Base-by-base conservation (phyloP, 495 filamentous ascomycete genomes). In the Aspergillus incahuasiensis region DNA sequence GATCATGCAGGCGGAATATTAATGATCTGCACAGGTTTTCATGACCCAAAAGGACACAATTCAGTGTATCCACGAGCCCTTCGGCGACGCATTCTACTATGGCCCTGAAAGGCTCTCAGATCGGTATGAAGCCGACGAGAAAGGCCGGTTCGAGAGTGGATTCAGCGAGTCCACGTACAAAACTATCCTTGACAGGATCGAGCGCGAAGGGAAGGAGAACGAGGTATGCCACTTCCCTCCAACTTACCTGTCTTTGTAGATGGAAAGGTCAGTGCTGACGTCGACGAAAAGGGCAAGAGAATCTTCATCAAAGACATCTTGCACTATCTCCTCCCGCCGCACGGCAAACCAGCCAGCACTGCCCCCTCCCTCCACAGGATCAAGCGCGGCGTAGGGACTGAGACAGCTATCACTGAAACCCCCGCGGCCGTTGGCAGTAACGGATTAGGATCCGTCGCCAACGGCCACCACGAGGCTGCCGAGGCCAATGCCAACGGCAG, bases 241-340 rank as follows among this genome's bases (percentile, higher is more conserved):
- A 35, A n/a, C n/a, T n/a, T 16, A 15, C 18, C 8, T 15, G 18
- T 12, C 22, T 34, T 45, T 52, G 46, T 43, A 49, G 56, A 66
- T 46, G 21, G 13, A 6, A n/a, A n/a, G n/a, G n/a, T 13, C 45
- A 32, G 25, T 61, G 69, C 74, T 79, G 74, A 79, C 70, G 68
- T 56, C 19, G 48, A 46, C 3, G n/a, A 35, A 54, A 39, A 73
- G 63, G 66, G 73, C 60, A 96, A 96, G 74, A 87, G 94, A 54
- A 70, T 96, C 61, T 95, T 97, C 77, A 94, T 98, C 81, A 98
- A 98, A 69, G 94, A 97, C 69, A 98, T 98, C 65, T 82, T 87
- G 35, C 84, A 97, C 68, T 96, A 97, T 68, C 74, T 96, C 41
- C 72, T 92, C 52, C 90, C 92, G 5, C 91, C 90, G 3, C 67